A percentile compares a stretch with the other conserved stretches of the same genome.
Evolutionary conservation across 129 eudicot species (phyloP).

Genomic region (Oenanthe sinensis): DNA sequence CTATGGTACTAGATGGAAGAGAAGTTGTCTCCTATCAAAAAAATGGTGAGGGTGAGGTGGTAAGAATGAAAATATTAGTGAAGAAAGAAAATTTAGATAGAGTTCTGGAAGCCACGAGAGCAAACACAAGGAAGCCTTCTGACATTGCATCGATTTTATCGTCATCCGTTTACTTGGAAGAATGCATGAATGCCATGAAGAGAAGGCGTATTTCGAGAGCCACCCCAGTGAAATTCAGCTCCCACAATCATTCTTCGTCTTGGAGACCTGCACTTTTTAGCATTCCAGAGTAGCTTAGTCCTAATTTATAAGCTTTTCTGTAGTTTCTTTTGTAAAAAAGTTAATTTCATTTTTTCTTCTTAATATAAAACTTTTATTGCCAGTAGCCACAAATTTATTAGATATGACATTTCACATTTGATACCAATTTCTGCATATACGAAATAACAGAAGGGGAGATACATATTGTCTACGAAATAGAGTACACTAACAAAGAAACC

Average conservation of each 20-base stretch:
- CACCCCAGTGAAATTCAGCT: conserved; percentile 3
- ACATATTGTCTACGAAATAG: too few relatives aligned
- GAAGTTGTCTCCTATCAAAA: conserved; percentile 9
- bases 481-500: too few relatives aligned
- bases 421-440: too few relatives aligned
- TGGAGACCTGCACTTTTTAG: conserved; percentile 40
- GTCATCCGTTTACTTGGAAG: conserved; percentile 14
- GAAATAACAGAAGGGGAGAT: too few relatives aligned
- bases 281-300: conserved; percentile 27
- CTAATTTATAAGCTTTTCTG: not conserved
- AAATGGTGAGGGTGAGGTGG: conserved; percentile 20
- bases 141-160: conserved; percentile 2
- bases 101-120: conserved; percentile 22
- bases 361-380: not conserved
- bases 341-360: not conserved
- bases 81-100: conserved; percentile 28
- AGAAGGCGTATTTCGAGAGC: conserved; percentile 24
- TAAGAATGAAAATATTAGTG: conserved; percentile 30
- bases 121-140: not conserved
- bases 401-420: not conserved
- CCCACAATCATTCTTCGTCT: not conserved
- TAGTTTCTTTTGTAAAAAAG: not conserved
- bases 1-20: conserved; percentile 10
- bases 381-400: not conserved
- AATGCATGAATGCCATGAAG: conserved; percentile 23